These are phyloP conservation scores for Eucalyptus leucophloia DNA, from an alignment of 345 rosid genomes.

Conservation along the genomic window DNA sequence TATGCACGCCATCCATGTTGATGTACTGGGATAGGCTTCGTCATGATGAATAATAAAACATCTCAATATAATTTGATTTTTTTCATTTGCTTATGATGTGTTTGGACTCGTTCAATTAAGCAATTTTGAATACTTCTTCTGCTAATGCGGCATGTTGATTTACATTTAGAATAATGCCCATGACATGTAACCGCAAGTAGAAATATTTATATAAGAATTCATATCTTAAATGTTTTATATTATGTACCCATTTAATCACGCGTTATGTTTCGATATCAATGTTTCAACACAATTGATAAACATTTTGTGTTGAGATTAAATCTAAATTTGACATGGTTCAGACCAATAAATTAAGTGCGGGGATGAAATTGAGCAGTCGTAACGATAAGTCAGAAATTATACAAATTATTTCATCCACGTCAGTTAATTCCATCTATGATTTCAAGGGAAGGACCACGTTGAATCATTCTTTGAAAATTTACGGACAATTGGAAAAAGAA, in stretches of 20 bases:
- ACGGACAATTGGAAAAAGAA: too few relatives aligned
- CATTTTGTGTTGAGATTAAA: not conserved
- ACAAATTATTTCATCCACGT: not conserved
- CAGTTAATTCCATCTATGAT: accelerated
- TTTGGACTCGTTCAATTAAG: not conserved
- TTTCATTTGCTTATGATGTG: accelerated
- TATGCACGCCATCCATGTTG: accelerated
- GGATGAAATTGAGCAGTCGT: not conserved
- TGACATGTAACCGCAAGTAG: not conserved
- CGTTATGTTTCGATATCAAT: too few relatives aligned
- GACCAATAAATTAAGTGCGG: not conserved
- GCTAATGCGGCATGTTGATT: too few relatives aligned
- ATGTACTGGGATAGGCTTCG: accelerated
- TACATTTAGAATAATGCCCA: too few relatives aligned
- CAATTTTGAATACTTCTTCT: not conserved
- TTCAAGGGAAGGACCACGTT: too few relatives aligned
- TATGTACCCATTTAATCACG: too few relatives aligned
- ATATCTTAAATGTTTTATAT: too few relatives aligned
- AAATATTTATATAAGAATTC: not conserved
- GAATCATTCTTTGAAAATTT: too few relatives aligned
- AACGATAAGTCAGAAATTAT: not conserved
- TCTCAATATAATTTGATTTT: not conserved
- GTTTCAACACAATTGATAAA: too few relatives aligned
- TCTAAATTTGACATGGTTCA: not conserved
- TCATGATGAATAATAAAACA: not conserved